Evolutionary conservation across 1,139 yeast species (phyloP), one percentile per base, ranked within the genome.

Genomic region (Debaryomyces sp.): DNA sequence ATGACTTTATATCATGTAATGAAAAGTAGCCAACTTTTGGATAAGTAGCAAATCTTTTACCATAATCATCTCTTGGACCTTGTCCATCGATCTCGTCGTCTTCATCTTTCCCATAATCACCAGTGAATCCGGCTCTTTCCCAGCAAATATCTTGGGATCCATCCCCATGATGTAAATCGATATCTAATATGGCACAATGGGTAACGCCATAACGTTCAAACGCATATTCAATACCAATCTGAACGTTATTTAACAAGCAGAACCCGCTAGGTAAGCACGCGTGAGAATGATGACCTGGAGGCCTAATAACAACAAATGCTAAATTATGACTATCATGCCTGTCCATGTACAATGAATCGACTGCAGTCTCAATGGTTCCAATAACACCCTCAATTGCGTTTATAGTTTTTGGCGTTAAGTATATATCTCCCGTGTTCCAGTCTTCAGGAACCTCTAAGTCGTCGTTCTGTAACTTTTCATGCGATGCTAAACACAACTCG

Each of bases 221-320:
- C 0, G 96, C 96, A 62, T 89, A 89, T 60, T 89, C 95, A 33
- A 88, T 82, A 4, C 88, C 92, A 46, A 89, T 82, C 54, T 89
- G 96, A 0, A 86, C 96, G 59, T 89, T 89, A 67, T 89, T 89
- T 50, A 89, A 73, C 44, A 89, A 68, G 65, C 96, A 89, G 62
- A 89, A 89, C n/a, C 96, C 96, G 34, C 92, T 84, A 0, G 96
- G 96, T 17, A 83, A 77, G 51, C 87, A 82, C 0, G 91, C 87
- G 59, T 88, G 96, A n/a, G 91, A 86, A 63, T 89, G 96, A 62
- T 89, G 96, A 1, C 96, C 96, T 0, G 96, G 96, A 2, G 96
- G 96, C 48, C 96, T 73, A 41, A 89, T 80, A 3, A 84, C 82
- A 0, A 85, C 85, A 67, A 88, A 88, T 2, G 86, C 86, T 49